Percentiles rank a stretch among this genome's conserved stretches.
These are phyloP conservation scores for Patellaria atrata DNA, from an alignment of 495 filamentous ascomycete genomes.

Conservation along the genomic window DNA sequence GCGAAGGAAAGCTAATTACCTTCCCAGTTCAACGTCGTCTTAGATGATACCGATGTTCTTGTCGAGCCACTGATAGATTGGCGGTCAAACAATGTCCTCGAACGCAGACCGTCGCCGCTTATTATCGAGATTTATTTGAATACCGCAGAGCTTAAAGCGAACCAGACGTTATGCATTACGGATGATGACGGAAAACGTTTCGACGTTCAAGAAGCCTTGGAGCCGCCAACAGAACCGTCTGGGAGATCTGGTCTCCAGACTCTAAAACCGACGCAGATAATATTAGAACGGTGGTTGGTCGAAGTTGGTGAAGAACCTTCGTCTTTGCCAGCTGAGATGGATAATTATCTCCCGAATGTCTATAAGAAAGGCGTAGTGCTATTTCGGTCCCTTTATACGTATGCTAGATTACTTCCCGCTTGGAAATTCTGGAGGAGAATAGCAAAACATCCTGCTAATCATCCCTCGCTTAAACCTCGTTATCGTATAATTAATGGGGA, in stretches of 20 bases:
- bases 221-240: conserved; percentile 37
- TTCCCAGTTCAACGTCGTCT: conserved; percentile 75
- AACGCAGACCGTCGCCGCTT: conserved; percentile 68
- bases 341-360: conserved; percentile 61
- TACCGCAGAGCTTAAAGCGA: conserved; percentile 61
- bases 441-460: conserved; percentile 53
- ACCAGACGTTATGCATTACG: conserved; percentile 71
- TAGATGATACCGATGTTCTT: conserved; percentile 81
- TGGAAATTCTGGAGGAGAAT: conserved; percentile 51
- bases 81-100: conserved; percentile 59
- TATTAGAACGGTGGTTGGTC: conserved; percentile 83
- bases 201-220: conserved; percentile 78
- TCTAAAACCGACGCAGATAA: conserved; percentile 44
- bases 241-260: conserved; percentile 36
- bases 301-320: conserved; percentile 49
- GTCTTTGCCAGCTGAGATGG: conserved; percentile 48
- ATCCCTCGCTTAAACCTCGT: conserved; percentile 52
- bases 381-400: conserved; percentile 82
- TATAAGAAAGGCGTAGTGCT: conserved; percentile 95
- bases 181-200: conserved; percentile 83
- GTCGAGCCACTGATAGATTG: conserved; percentile 65
- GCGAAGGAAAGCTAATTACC: conserved; percentile 14
- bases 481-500: conserved; percentile 61
- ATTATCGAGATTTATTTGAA: conserved; percentile 86
- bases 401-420: conserved; percentile 67